Evolutionary conservation across 805 yeast species (phyloP), one percentile per base, ranked within the genome.

Genomic region (Metahyphopichia silvanorum): DNA sequence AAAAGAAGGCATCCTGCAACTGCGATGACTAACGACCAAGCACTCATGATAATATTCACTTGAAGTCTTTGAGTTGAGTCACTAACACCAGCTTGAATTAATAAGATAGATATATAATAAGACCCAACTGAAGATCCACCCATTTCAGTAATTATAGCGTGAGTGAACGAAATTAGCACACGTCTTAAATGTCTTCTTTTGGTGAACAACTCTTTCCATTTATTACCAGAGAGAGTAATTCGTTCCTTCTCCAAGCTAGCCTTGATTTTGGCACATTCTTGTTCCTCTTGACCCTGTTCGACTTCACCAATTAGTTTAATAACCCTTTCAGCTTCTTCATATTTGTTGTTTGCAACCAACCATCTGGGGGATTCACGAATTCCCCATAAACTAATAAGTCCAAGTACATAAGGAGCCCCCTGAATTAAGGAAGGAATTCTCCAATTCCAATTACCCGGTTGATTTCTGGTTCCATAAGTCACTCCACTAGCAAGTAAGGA

Each of bases 71-170:
- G 52, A 29, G 53, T 53, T 16, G 63, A 54, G n/a, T 59, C 61
- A 28, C 72, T 71, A 44, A 76, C 69, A 38, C 82, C 80, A 48
- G 76, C 72, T 17, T 76, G 66, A 37, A 55, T 48, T 41, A 76
- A 62, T 9, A 77, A 81, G 43, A 64, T 61, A 38, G 63, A 57
- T 40, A 74, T 55, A 51, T 74, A 74, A 59, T 71, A 74, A 4
- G 76, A 66, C n/a, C n/a, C n/a, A 18, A 72, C 73, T 38, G 74
- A 54, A 35, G 75, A 76, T 43, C 70, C 71, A 46, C 79, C 79
- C 12, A 76, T 66, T 25, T 69, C 46, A 44, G 69, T 76, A 68
- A 59, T 60, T 38, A 67, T 46, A 20, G 51, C 40, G 24, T 64
- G 65, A 16, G 66, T 46, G 44, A 55, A 49, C 18, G 47, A 15